phyloP scores from a whole-genome alignment of 108 stramenopile species.

The Epipyxis sp. region DNA sequence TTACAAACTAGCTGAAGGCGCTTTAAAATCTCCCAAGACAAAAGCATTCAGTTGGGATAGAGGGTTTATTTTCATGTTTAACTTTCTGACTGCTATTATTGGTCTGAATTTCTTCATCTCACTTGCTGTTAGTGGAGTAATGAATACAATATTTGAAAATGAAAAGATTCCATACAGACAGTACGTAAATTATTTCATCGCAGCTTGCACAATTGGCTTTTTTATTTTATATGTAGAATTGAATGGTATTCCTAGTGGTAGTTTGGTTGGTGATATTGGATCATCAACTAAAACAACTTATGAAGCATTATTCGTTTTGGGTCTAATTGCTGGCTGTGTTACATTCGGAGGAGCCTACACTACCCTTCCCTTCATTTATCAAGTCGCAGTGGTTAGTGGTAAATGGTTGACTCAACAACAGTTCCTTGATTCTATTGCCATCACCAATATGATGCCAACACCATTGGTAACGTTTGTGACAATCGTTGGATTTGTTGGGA shows the following conservation, averaged over 20 bases:
- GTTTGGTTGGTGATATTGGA: neutral
- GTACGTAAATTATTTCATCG: neutral
- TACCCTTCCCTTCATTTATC: neutral
- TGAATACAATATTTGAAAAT: neutral
- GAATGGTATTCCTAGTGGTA: neutral
- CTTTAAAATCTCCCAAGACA: neutral
- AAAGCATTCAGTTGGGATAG: neutral
- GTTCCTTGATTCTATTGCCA: neutral
- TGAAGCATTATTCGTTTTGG: neutral
- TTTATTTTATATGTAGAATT: neutral
- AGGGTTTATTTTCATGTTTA: neutral
- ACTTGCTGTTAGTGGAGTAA: neutral
- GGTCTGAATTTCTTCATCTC: slow-evolving; percentile 1
- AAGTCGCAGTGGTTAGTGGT: neutral
- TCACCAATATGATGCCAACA: neutral
- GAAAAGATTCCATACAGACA: neutral
- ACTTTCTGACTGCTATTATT: neutral
- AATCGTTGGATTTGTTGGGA: neutral
- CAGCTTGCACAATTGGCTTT: neutral
- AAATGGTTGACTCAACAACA: neutral
- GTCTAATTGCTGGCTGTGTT: neutral
- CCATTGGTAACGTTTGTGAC: neutral
- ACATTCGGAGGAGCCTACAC: slow-evolving; percentile 8
- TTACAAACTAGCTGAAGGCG: neutral
- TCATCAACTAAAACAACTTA: neutral